Base-by-base conservation (phyloP, 2,329 filamentous ascomycete species). In the Ophiocordyceps polyrhachis-furcata region DNA sequence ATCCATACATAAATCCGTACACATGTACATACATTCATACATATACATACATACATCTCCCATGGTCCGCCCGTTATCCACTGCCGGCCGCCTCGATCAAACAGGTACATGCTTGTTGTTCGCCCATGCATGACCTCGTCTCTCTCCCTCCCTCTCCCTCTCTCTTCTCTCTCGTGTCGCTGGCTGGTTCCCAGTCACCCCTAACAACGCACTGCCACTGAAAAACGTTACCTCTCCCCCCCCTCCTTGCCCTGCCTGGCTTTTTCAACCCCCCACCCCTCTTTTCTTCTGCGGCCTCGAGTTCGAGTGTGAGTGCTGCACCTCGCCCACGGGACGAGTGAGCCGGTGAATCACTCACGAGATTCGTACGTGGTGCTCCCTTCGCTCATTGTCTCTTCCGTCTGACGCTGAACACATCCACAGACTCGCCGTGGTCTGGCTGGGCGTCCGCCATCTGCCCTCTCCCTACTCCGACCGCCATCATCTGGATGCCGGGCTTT, bases 361-460 rank as follows among this genome's bases (percentile, higher is more conserved):
- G 25, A 28, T 28, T 28, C 25, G 25, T 28, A 64, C 56, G 56
- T 59, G 53, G 56, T 55, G 56, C 50, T 60, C 5, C 59, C 60
- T 60, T 54, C 58, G 52, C 53, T 52, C 53, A 5, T 11, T 28
- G 13, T 21, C 40, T 25, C 35, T 21, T 28, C 28, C 32, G n/a
- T 37, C 38, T 42, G 41, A 21, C 37, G 28, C 25, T 23, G 11
- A 37, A 6, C 45, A 15, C 15, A 8, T 28, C 25, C 7, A 28
- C 25, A 28, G 25, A 28, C 25, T 28, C 25, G 25, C 9, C 25
- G 25, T 28, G 9, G 25, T 28, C 25, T 11, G 25, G 25, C 25
- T 28, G 25, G 25, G 25, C 25, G 25, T 28, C 9, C 2, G 25
- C 25, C 25, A 28, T 28, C 25, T 28, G 25, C 25, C 25, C 6